A percentile compares a stretch with the other conserved stretches of the same genome.
These are phyloP conservation scores for Aspergillus arachidicola DNA, from an alignment of 2,329 filamentous ascomycete genomes.

Conservation along the genomic window DNA sequence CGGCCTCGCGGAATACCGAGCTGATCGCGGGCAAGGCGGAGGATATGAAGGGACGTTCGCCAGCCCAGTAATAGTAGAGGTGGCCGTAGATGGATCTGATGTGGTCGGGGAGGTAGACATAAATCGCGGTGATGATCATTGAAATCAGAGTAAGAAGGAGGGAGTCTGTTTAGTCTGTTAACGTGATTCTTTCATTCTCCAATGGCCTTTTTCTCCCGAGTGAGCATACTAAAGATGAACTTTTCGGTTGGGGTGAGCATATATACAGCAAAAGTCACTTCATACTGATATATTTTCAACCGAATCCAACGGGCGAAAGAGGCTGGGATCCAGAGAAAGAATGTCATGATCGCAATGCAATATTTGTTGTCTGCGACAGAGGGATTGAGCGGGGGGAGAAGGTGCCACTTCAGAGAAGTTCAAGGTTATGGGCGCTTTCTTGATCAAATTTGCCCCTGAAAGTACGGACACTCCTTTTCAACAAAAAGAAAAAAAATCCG, in stretches of 20 bases:
- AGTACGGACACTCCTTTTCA: background rate
- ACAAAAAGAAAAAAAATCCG: background rate
- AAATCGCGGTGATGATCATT: slow-evolving; percentile 81
- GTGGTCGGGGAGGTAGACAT: slow-evolving; percentile 93
- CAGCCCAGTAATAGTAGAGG: slow-evolving; percentile 92
- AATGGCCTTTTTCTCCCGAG: background rate
- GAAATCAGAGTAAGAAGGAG: slow-evolving; percentile 87
- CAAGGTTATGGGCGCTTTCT: background rate
- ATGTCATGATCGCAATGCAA: slow-evolving; percentile 24
- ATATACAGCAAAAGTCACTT: slow-evolving; percentile 94
- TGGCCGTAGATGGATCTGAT: slow-evolving; percentile 78
- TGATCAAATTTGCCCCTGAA: slow-evolving; percentile 4
- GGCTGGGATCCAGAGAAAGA: slow-evolving; percentile 44
- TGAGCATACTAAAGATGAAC: slow-evolving; percentile 85
- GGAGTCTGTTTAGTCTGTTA: slow-evolving; percentile 64
- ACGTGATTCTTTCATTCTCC: background rate
- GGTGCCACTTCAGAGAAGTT: background rate
- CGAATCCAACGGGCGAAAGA: slow-evolving; percentile 79
- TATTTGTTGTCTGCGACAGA: slow-evolving; percentile 6
- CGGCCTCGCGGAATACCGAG: slow-evolving; percentile 35
- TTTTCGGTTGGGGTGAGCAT: slow-evolving; percentile 97
- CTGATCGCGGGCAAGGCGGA: slow-evolving; percentile 34
- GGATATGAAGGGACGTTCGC: slow-evolving; percentile 59
- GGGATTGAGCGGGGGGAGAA: background rate
- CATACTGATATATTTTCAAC: slow-evolving; percentile 96